Evolutionary conservation across 495 filamentous ascomycete species (phyloP).

Genomic region (Margaritispora aquatica): DNA sequence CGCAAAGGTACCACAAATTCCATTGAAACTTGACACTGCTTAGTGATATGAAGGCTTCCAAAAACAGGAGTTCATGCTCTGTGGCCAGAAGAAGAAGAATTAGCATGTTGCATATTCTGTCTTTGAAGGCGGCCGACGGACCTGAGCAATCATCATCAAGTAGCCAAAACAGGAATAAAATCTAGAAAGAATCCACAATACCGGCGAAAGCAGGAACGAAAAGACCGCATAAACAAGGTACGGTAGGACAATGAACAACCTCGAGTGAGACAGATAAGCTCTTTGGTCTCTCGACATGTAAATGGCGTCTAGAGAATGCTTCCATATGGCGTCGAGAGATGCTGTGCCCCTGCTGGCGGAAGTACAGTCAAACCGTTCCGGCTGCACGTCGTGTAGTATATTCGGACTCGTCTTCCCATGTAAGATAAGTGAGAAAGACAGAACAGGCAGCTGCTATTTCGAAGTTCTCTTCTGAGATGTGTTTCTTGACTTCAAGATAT

Average conservation of each 20-base stretch:
- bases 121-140: too few relatives aligned
- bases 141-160: too few relatives aligned
- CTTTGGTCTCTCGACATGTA: neutral
- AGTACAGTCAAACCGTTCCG: neutral
- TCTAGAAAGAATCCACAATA: too few relatives aligned
- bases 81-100: too few relatives aligned
- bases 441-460: too few relatives aligned
- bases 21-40: too few relatives aligned
- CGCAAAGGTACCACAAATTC: too few relatives aligned
- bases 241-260: neutral
- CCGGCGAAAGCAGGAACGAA: neutral
- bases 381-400: neutral
- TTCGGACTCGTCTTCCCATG: neutral
- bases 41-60: too few relatives aligned
- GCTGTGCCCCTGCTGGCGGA: neutral
- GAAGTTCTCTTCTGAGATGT: neutral
- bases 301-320: neutral
- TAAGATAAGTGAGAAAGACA: too few relatives aligned
- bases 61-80: too few relatives aligned
- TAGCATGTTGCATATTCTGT: too few relatives aligned
- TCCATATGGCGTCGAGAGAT: neutral
- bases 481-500: neutral
- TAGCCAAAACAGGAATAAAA: too few relatives aligned
- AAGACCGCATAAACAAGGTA: neutral
- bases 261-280: neutral